Evolutionary conservation across 768 basidiomycete species (phyloP), one percentile per base, ranked within the genome.

Genomic region (Serpula lacrymans): DNA sequence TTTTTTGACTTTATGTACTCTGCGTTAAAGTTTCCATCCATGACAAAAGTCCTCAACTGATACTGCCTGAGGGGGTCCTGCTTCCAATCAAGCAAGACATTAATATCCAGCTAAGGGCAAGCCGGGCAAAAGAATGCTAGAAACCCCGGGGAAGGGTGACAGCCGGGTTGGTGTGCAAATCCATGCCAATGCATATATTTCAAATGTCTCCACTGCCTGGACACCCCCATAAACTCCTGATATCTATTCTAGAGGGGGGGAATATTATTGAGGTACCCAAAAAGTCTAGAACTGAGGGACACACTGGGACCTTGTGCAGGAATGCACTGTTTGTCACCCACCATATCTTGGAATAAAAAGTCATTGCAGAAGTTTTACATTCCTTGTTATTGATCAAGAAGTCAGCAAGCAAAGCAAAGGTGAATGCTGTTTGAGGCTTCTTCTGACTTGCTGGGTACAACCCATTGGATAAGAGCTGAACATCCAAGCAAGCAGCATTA

Each of bases 31-130:
- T 44, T 50, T 2, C 48, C 48, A 43, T 50, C 47, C 6, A 37
- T 18, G 6, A 36, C 37, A 26, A 40, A 41, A n/a, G n/a, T n/a
- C n/a, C n/a, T n/a, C n/a, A n/a, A n/a, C n/a, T n/a, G n/a, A n/a
- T n/a, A n/a, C n/a, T n/a, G n/a, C n/a, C n/a, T n/a, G n/a, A n/a
- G n/a, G n/a, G n/a, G n/a, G n/a, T n/a, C n/a, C n/a, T n/a, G n/a
- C n/a, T n/a, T n/a, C n/a, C n/a, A n/a, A n/a, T n/a, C n/a, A n/a
- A n/a, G n/a, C n/a, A n/a, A n/a, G n/a, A 61, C 16, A 33, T 64
- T 64, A 12, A 55, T 37, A 0, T 44, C 48, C 0, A 52, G 54
- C 30, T 59, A 58, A 0, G 54, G 60, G 34, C 63, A 64, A 3
- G 54, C 47, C 0, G 54, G 43, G 30, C 59, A 64, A 22, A 58